Evolutionary conservation across 441 rosid genomes (phyloP), one percentile per base, ranked within the genome.

Genomic region (Bocquillonia castaneifolia): DNA sequence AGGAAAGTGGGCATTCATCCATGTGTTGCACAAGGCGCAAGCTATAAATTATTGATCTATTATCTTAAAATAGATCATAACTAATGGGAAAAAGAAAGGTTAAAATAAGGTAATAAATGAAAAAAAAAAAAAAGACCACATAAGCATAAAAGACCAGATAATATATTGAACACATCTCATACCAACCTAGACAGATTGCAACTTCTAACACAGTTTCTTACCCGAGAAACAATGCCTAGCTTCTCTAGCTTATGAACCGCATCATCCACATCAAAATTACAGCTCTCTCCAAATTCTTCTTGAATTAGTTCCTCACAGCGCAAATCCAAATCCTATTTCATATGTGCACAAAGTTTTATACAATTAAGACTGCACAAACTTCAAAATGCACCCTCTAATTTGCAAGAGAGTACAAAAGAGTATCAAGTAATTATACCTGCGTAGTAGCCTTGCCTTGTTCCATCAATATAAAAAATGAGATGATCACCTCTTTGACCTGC

Each of bases 181-280:
- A n/a, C n/a, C n/a, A n/a, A n/a, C n/a, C n/a, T n/a, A n/a, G n/a
- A n/a, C n/a, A 23, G 59, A 39, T 18, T 28, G 32, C 61, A 48
- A 9, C 39, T 40, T 57, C n/a, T 15, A 40, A 20, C 29, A 40
- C 44, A 55, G 25, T 59, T 32, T 28, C 87, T 84, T 68, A 89
- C 96, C 88, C 90, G 93, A 63, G 84, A 51, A 76, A 94, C 91
- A 13, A 95, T 90, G 67, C 97, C 91, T 70, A 95, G 74, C 79
- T 84, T 95, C 85, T 92, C 96, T 56, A 95, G 78, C 89, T 95
- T 95, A 53, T 78, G 76, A 76, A 95, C 85, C 58, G 99, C 99
- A 83, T 92, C 98, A 57, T 89, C 98, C 76, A 95, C 99, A 59
- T 95, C 97, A 78, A 94, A 94, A 78, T 95, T 88, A 77, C 97